phyloP scores from a whole-genome alignment of 2,329 filamentous ascomycete species.

The Sclerotiophoma versabilis region DNA sequence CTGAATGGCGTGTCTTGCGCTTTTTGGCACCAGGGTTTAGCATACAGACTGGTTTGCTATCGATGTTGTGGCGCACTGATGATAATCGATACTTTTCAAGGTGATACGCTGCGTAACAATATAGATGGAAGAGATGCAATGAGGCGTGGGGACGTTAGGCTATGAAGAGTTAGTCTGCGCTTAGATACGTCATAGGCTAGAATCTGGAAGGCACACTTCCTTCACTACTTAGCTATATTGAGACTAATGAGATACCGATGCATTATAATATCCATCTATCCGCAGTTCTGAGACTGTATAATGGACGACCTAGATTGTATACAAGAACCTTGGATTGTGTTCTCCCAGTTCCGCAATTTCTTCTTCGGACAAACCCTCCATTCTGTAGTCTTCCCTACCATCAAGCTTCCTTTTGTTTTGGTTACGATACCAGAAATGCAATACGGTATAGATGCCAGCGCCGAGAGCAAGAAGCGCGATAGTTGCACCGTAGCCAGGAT shows the following conservation, averaged over 20 bases:
- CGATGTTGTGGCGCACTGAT: not conserved
- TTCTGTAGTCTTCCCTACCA: slow-evolving; percentile 33
- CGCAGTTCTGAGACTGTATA: too few species aligned
- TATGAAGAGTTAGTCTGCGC: slow-evolving; percentile 3
- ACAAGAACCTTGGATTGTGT: slow-evolving; percentile 34
- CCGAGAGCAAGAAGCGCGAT: slow-evolving; percentile 30
- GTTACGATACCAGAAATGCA: slow-evolving; percentile 31
- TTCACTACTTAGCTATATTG: not conserved
- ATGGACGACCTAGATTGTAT: slow-evolving; percentile 23
- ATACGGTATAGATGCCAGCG: slow-evolving; percentile 23
- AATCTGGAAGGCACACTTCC: not conserved
- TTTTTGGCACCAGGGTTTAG: slow-evolving; percentile 36
- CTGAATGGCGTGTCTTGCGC: slow-evolving; percentile 38
- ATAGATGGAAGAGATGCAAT: not conserved
- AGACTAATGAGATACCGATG: not conserved
- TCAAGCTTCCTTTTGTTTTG: slow-evolving; percentile 32
- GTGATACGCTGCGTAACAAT: not conserved
- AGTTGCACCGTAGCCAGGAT: slow-evolving; percentile 33
- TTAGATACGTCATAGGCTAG: slow-evolving; percentile 14
- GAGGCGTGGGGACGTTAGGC: not conserved
- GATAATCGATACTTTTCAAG: not conserved
- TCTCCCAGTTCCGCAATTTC: slow-evolving; percentile 36
- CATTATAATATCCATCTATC: not conserved
- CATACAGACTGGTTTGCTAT: slow-evolving; percentile 23
- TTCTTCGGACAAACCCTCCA: slow-evolving; percentile 34